A percentile compares a stretch with the other conserved stretches of the same genome.
Conservation (phyloP, 164 flowering plant species). For the Tinospora cordifolia region DNA sequence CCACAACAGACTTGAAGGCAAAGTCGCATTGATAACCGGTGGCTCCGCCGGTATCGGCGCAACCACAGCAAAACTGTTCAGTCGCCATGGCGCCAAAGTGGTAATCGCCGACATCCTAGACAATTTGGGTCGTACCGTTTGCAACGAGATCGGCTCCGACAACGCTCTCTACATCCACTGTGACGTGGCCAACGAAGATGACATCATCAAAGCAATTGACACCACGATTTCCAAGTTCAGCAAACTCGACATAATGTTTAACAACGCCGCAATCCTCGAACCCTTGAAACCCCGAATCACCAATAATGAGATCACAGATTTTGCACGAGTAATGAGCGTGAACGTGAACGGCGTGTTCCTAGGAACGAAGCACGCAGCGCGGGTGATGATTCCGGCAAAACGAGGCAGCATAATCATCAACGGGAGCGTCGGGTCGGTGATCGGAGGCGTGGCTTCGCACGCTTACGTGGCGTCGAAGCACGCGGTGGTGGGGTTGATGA, state of each 20-base stretch:
- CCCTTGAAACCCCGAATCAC: conserved; percentile 17
- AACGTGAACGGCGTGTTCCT: conserved; percentile 32
- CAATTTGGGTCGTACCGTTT: conserved; percentile 1
- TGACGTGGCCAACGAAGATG: conserved; percentile 10
- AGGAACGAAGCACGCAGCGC: conserved; percentile 13
- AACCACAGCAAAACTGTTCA: conserved; percentile 6
- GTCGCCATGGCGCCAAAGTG: conserved; percentile 12
- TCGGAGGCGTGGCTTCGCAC: background rate
- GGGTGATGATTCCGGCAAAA: conserved; percentile 6
- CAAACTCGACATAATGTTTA: conserved; percentile 45
- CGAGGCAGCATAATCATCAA: conserved; percentile 5
- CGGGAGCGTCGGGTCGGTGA: background rate
- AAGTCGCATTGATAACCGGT: conserved; percentile 11
- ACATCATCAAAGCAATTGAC: conserved; percentile 17
- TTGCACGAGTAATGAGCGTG: conserved; percentile 27
- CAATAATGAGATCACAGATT: conserved; percentile 25
- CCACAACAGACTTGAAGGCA: conserved; percentile 13
- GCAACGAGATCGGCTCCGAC: conserved; percentile 4
- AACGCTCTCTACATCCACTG: conserved; percentile 10
- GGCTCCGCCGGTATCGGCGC: conserved; percentile 11
- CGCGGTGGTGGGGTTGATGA: conserved; percentile 8
- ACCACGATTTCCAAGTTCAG: conserved; percentile 21
- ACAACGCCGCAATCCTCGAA: conserved; percentile 38
- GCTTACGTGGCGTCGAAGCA: conserved; percentile 10
- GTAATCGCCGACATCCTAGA: conserved; percentile 16